Base-by-base conservation (phyloP, 2,329 filamentous ascomycete species). In the Alternaria incomplexa region DNA sequence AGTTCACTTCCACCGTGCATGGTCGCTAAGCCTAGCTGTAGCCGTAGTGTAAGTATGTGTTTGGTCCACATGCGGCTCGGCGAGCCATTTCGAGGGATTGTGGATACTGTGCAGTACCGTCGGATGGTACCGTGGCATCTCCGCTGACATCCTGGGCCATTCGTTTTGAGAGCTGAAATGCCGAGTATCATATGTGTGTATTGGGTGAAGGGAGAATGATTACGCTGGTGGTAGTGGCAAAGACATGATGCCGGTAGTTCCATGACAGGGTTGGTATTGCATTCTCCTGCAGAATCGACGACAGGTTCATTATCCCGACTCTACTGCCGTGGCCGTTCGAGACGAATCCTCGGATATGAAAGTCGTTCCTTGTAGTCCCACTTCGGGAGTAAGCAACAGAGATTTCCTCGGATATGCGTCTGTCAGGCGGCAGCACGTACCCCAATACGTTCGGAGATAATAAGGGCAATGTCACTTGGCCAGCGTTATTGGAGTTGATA, bases 1-100 rank as follows among this genome's bases (percentile, higher is more conserved):
- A 52, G 28, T 23, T 22, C 13, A 23, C 15, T 9, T 26, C 23
- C 36, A 32, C 32, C n/a, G 30, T 54, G 32, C 51, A 40, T 40
- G 36, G n/a, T 40, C 36, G 22, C 30, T 36, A 43, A 22, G 51
- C 0, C n/a, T 23, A 54, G 20, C 22, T 54, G 20, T 36, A 51
- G 20, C 11, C 48, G 32, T 36, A 20, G 22, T 2, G 0, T 6
- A 1, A 6, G 15, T 26, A 40, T 25, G 13, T 51, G 23, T 4
- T 22, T 56, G 53, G 43, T 25, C 53, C 43, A 55, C 52, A 44
- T 55, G 52, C 36, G 52, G 52, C 36, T 55, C 52, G 22, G 23
- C 40, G 36, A 44, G n/a, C 13, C 52, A 23, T 15, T 56, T 26
- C n/a, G 25, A 55, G 51, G 46, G 36, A 43, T 22, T 22, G 52